A percentile compares a stretch with the other conserved stretches of the same genome.
phyloP scores from a whole-genome alignment of 805 yeast genomes.

The Priceomyces melissophilus region DNA sequence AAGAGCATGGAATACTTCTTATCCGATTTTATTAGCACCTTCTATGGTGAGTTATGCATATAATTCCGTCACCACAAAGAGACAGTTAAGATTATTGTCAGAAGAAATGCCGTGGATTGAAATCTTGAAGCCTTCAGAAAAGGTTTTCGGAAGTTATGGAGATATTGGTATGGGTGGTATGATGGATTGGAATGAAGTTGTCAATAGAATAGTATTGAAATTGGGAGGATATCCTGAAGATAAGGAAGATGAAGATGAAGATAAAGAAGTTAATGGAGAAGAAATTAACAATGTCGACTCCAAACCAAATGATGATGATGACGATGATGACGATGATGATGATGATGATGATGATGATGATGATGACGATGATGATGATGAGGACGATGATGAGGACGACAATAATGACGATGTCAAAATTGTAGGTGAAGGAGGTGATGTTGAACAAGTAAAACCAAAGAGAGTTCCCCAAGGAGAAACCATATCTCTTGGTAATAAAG shows the following conservation, averaged over 20 bases:
- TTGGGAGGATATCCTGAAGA: conserved; percentile 53
- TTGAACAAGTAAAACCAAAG: background rate
- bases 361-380: conserved; percentile 37
- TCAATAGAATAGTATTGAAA: conserved; percentile 74
- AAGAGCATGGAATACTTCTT: conserved; percentile 92
- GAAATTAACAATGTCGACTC: conserved; percentile 28
- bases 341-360: conserved; percentile 33
- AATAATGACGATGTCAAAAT: conserved; percentile 37
- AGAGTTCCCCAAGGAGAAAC: no score
- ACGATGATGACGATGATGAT: conserved; percentile 19
- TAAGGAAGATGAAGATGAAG: conserved; percentile 46
- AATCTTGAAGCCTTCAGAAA: conserved; percentile 90
- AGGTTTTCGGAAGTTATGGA: conserved; percentile 88
- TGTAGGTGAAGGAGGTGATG: background rate
- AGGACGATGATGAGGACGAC: conserved; percentile 45
- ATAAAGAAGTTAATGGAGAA: conserved; percentile 25
- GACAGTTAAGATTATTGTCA: conserved; percentile 69
- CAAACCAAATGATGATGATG: conserved; percentile 7
- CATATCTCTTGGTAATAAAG: no score
- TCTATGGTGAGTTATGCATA: conserved; percentile 94
- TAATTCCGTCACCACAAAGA: conserved; percentile 81
- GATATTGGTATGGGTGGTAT: conserved; percentile 99
- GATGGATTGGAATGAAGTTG: conserved; percentile 97
- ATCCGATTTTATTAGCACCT: conserved; percentile 88
- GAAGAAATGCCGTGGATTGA: conserved; percentile 97